phyloP scores from a whole-genome alignment of 768 basidiomycete species.

The Rubroboletus pulcherrimus region DNA sequence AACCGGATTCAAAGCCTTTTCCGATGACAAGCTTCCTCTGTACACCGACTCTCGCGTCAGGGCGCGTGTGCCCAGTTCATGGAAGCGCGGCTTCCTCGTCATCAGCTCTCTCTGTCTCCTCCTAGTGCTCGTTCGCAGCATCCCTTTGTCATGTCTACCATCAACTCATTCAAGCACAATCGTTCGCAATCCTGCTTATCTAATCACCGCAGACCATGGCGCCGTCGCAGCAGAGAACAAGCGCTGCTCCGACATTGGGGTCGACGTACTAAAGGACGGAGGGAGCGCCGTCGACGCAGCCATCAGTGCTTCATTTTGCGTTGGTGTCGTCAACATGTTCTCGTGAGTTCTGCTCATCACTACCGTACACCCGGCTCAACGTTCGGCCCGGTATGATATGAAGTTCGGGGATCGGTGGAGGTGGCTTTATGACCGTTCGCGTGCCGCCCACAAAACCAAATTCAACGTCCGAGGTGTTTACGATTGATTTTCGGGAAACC shows the following conservation, averaged over 20 bases:
- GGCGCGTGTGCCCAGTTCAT: not conserved
- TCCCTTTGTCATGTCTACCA: not conserved
- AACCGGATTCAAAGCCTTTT: not conserved
- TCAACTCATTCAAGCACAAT: not conserved
- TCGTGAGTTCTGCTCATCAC: conserved; percentile 47
- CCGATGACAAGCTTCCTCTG: conserved; percentile 17
- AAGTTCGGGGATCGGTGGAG: conserved; percentile 83
- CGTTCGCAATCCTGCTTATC: conserved; percentile 50
- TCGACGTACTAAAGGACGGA: conserved; percentile 69
- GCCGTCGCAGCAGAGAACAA: conserved; percentile 90
- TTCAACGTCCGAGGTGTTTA: conserved; percentile 55
- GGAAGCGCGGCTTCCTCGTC: conserved; percentile 12
- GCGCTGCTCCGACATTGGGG: conserved; percentile 81
- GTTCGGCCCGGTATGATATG: not conserved
- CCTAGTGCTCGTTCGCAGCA: conserved; percentile 1
- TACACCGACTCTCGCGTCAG: conserved; percentile 5
- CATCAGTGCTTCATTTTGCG: conserved; percentile 74
- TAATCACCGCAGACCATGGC: conserved; percentile 63
- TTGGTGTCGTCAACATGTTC: conserved; percentile 86
- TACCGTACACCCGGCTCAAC: not conserved
- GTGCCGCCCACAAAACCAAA: conserved; percentile 50
- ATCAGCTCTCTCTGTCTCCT: conserved; percentile 14
- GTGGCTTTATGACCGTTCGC: conserved; percentile 83
- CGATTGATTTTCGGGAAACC: conserved; percentile 86
- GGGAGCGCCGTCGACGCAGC: conserved; percentile 92